Conservation (phyloP, 163 green algal species). For the Chloroidium sp. region DNA sequence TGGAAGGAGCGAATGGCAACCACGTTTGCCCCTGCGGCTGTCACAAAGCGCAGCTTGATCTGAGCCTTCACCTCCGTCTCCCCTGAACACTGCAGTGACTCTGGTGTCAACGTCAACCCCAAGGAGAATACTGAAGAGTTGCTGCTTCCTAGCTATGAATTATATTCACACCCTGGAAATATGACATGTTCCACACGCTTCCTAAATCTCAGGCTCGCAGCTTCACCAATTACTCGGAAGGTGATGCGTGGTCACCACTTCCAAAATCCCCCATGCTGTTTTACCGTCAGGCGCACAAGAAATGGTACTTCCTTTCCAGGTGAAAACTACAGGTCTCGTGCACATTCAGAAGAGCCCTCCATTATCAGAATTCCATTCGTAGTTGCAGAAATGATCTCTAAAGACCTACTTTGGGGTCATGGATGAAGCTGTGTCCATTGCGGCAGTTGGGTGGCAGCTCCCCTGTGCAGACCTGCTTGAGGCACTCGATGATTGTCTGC, state of each 20-base stretch:
- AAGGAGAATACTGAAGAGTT: neutral
- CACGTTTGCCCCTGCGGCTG: conserved; percentile 49
- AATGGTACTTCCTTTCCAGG: too few species aligned
- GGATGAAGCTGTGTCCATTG: conserved; percentile 85
- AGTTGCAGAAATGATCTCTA: too few species aligned
- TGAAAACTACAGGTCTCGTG: too few species aligned
- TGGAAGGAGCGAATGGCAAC: conserved; percentile 79
- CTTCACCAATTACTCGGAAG: too few species aligned
- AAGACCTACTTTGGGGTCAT: conserved; percentile 79
- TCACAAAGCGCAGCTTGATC: conserved; percentile 90
- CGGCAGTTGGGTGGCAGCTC: conserved; percentile 88
- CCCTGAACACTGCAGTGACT: conserved; percentile 55
- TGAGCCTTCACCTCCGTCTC: conserved; percentile 94
- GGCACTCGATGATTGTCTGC: conserved; percentile 97
- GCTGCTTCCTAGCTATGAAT: neutral
- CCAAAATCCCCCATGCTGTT: too few species aligned
- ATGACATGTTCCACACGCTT: too few species aligned
- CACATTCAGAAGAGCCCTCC: neutral
- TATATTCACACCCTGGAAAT: too few species aligned
- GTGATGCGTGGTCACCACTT: too few species aligned
- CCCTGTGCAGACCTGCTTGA: conserved; percentile 90
- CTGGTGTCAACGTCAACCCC: neutral
- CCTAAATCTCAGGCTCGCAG: too few species aligned
- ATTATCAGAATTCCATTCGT: neutral
- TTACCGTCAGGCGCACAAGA: too few species aligned